Percentiles rank a stretch among this genome's conserved stretches.
Evolutionary conservation across 75 land plant species (phyloP).

Genomic region (Gnetum montanum): DNA sequence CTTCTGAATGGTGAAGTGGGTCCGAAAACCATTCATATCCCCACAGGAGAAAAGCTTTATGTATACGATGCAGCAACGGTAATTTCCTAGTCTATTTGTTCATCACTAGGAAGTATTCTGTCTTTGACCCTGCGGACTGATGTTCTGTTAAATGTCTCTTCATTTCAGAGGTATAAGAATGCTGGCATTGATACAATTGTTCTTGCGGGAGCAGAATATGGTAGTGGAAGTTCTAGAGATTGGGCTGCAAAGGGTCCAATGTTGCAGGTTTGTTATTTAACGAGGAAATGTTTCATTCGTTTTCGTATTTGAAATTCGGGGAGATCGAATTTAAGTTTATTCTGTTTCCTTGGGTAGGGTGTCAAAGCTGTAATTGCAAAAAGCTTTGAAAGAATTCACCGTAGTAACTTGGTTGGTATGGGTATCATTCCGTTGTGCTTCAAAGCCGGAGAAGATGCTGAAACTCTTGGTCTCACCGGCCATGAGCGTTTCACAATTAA

Average conservation of each 20-base stretch:
- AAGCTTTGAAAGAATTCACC: conserved; percentile 89
- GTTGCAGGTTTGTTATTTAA: conserved; percentile 42
- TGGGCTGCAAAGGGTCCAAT: conserved; percentile 98
- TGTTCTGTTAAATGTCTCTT: not conserved
- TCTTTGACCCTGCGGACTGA: not conserved
- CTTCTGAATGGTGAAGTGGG: conserved; percentile 88
- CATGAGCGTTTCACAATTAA: conserved; percentile 75
- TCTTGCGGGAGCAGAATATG: conserved; percentile 91
- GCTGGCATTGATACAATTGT: conserved; percentile 66
- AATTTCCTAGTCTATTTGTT: conserved; percentile 7
- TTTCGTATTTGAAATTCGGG: no score
- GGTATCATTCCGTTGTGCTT: conserved; percentile 83
- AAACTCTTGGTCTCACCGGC: conserved; percentile 75
- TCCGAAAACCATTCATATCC: conserved; percentile 82
- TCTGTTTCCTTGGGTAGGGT: no score
- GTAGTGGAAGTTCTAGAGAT: conserved; percentile 94
- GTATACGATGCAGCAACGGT: conserved; percentile 89
- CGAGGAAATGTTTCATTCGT: no score
- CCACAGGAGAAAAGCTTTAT: conserved; percentile 73
- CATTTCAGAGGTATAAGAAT: conserved; percentile 59
- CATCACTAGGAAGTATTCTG: not conserved
- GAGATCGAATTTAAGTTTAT: no score
- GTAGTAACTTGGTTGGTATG: conserved; percentile 91
- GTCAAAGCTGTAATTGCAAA: conserved; percentile 91
- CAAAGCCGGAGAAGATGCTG: conserved; percentile 86